phyloP scores from a whole-genome alignment of 495 filamentous ascomycete genomes.

The Penicillium cataractarum region DNA sequence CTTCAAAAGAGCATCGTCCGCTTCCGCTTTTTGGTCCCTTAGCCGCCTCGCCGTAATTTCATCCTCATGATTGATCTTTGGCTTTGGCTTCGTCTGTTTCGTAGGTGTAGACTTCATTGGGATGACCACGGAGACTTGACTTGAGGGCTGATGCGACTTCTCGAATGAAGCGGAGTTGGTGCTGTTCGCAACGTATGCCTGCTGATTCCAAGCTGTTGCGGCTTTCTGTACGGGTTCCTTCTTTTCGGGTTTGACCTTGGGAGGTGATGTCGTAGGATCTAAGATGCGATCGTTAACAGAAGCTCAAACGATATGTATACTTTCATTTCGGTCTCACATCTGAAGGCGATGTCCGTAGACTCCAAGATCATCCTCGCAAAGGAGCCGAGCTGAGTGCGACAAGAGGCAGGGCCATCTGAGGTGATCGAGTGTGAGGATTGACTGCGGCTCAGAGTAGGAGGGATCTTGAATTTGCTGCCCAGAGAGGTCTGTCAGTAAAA shows the following conservation, averaged over 20 bases:
- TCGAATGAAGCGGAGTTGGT: constrained; percentile 23
- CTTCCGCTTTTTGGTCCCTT: constrained; percentile 77
- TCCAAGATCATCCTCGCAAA: constrained; percentile 64
- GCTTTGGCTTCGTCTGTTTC: constrained; percentile 32
- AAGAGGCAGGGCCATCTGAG: constrained; percentile 25
- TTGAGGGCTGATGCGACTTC: constrained; percentile 24
- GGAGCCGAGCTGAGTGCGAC: constrained; percentile 46
- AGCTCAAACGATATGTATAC: background rate
- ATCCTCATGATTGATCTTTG: constrained; percentile 34
- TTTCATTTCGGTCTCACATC: constrained; percentile 46
- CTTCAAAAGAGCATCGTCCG: constrained; percentile 69
- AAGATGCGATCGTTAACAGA: constrained; percentile 17
- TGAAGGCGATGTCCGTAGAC: constrained; percentile 55
- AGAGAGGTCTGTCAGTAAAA: constrained; percentile 24
- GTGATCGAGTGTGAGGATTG: constrained; percentile 24
- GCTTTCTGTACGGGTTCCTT: constrained; percentile 25
- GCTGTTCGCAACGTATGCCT: constrained; percentile 25
- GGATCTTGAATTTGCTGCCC: constrained; percentile 71
- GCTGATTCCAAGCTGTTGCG: constrained; percentile 26
- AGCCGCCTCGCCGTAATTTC: constrained; percentile 37
- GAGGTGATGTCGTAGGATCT: constrained; percentile 45
- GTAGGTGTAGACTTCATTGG: constrained; percentile 39
- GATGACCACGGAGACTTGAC: constrained; percentile 44
- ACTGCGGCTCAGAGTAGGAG: constrained; percentile 30
- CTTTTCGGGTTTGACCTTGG: constrained; percentile 27